Evolutionary conservation across 2,329 filamentous ascomycete genomes (phyloP).

Genomic region (Aspergillus udagawae): DNA sequence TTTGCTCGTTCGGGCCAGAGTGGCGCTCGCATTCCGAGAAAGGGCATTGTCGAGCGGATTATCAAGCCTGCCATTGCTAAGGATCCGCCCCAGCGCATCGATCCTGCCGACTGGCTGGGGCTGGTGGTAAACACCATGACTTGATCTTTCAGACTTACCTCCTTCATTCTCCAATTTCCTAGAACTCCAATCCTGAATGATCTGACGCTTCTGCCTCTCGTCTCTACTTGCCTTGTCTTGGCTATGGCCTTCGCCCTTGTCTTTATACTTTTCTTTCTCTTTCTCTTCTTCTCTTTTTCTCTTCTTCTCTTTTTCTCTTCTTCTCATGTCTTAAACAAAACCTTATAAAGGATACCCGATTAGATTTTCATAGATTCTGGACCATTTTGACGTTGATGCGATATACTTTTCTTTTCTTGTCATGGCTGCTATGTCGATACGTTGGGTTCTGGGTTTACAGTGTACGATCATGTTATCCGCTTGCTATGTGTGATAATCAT

Average conservation of each 20-base stretch:
- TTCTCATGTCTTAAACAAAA: slow-evolving; percentile 3
- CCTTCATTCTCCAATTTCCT: neutral
- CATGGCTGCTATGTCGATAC: neutral
- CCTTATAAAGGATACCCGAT: slow-evolving; percentile 1
- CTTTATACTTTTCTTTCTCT: neutral
- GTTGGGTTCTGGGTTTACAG: neutral
- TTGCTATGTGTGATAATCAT: neutral
- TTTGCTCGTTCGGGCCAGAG: slow-evolving; percentile 35
- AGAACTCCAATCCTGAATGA: too few relatives aligned
- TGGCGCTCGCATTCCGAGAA: slow-evolving; percentile 37
- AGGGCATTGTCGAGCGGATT: slow-evolving; percentile 38
- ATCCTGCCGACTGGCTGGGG: slow-evolving; percentile 29
- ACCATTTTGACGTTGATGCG: neutral
- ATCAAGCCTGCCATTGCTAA: slow-evolving; percentile 38
- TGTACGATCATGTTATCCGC: neutral
- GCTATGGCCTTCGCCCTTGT: neutral
- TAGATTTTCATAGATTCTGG: slow-evolving; percentile 7
- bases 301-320: slow-evolving; percentile 1
- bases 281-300: neutral
- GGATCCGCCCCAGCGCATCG: slow-evolving; percentile 31
- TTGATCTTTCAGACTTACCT: slow-evolving; percentile 1
- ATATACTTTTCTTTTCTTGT: slow-evolving; percentile 1
- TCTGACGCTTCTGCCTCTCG: neutral
- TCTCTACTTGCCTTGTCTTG: neutral
- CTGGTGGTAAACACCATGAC: slow-evolving; percentile 11